Base-by-base conservation (phyloP, 2,329 filamentous ascomycete genomes). In the Nothophaeocryptopus gaeumannii region DNA sequence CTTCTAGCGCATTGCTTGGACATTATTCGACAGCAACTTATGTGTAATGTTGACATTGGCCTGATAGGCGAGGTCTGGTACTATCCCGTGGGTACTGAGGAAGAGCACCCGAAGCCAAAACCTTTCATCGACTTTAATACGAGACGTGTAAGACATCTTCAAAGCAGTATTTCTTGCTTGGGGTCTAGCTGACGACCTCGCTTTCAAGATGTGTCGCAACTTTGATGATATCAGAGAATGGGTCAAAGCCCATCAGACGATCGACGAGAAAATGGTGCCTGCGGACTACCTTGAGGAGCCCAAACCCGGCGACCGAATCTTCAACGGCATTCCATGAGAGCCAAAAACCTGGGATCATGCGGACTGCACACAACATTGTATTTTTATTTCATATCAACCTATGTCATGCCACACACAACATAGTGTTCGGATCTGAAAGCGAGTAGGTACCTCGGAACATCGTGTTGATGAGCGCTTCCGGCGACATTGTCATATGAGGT, bases 121-220 rank as follows among this genome's bases (percentile, higher is more conserved):
- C 72, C 79, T 0, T 83, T 81, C 55, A 79, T 81, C 2, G 80
- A 85, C 64, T 84, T 84, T 66, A 81, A 82, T 60, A 84, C 81
- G 0, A 71, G 72, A 50, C 82, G 84, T 61, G 71, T n/a, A n/a
- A n/a, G n/a, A n/a, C n/a, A n/a, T n/a, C n/a, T n/a, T n/a, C n/a
- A n/a, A n/a, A n/a, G n/a, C n/a, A n/a, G n/a, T n/a, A n/a, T n/a
- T n/a, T n/a, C n/a, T n/a, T n/a, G n/a, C n/a, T n/a, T n/a, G n/a
- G n/a, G n/a, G n/a, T n/a, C n/a, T n/a, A n/a, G n/a, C n/a, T n/a
- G n/a, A n/a, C n/a, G n/a, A n/a, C n/a, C n/a, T n/a, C n/a, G n/a
- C n/a, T n/a, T n/a, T n/a, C n/a, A n/a, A n/a, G n/a, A n/a, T 71
- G 41, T 84, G 82, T 64, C 76, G 78, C 33, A 80, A 82, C 61